A percentile compares a stretch with the other conserved stretches of the same genome.
Conservation (phyloP, 2,329 filamentous ascomycete species). For the Cryphonectria nitschkei region DNA sequence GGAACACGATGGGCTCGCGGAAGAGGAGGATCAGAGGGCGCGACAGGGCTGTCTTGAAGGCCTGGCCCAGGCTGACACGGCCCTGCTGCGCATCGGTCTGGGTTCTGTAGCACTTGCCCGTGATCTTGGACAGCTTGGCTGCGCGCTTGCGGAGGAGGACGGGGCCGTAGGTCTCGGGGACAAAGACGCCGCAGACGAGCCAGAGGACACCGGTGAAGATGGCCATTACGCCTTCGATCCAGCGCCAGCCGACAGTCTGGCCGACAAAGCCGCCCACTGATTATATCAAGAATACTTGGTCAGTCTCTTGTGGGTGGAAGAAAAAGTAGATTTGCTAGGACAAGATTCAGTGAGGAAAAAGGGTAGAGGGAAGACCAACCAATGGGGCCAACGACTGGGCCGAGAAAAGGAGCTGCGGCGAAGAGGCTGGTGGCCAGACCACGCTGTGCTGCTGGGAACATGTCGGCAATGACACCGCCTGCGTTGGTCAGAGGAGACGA, state of each 20-base stretch:
- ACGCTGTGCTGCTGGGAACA: conserved; percentile 58
- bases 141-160: conserved; percentile 59
- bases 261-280: conserved; percentile 63
- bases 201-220: conserved; percentile 64
- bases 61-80: conserved; percentile 46
- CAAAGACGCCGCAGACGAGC: conserved; percentile 52
- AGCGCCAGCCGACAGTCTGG: conserved; percentile 63
- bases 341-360: too few species aligned
- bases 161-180: conserved; percentile 66
- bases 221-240: conserved; percentile 65
- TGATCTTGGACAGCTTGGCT: conserved; percentile 51
- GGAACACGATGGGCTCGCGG: conserved; percentile 67
- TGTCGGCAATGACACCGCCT: conserved; percentile 66
- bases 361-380: not conserved
- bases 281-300: not conserved
- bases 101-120: conserved; percentile 59
- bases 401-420: conserved; percentile 66
- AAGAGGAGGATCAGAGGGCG: conserved; percentile 69
- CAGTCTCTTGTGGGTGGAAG: not conserved
- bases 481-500: conserved; percentile 66
- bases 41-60: conserved; percentile 60
- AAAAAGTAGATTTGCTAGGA: conserved; percentile 38
- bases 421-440: conserved; percentile 64
- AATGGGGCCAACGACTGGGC: conserved; percentile 54
- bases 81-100: conserved; percentile 50